phyloP scores from a whole-genome alignment of 2,329 filamentous ascomycete genomes.

The Claviceps spartinae region DNA sequence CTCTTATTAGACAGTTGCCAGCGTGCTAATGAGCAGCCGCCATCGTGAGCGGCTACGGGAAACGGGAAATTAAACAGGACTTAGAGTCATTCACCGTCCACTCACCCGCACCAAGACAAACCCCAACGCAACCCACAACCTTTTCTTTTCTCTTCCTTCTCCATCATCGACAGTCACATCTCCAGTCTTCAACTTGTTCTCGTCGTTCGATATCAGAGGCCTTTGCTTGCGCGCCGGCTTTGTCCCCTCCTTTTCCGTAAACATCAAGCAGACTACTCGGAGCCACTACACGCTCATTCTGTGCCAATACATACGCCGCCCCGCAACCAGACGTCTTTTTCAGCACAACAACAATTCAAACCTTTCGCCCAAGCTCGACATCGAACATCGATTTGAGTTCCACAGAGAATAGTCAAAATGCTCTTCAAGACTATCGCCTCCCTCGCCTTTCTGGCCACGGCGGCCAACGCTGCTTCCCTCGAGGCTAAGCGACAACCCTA shows the following conservation, averaged over 20 bases:
- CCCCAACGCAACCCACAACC: neutral
- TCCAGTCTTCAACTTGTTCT: neutral
- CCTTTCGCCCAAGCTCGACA: too few relatives aligned
- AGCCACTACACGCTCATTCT: slow-evolving; percentile 7
- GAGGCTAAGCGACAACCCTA: slow-evolving; percentile 19
- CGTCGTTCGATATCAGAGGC: neutral
- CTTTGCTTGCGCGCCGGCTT: slow-evolving; percentile 1
- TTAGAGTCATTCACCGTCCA: neutral
- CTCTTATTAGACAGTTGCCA: too few relatives aligned
- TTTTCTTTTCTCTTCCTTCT: neutral
- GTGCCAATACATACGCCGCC: neutral
- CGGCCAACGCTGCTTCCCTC: slow-evolving; percentile 17
- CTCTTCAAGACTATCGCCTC: slow-evolving; percentile 21
- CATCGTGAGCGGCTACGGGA: neutral
- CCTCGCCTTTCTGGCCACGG: slow-evolving; percentile 18
- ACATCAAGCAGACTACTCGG: neutral
- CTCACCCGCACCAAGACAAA: neutral
- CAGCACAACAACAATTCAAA: too few relatives aligned
- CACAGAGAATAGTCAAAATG: slow-evolving; percentile 16
- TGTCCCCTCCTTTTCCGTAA: slow-evolving; percentile 2
- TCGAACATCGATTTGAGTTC: neutral
- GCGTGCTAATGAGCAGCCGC: neutral
- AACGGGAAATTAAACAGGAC: slow-evolving; percentile 6
- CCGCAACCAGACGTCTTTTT: too few relatives aligned
- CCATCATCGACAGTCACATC: slow-evolving; percentile 1